These are phyloP conservation scores for Fusarium armeniacum DNA, from an alignment of 2,329 filamentous ascomycete species.

Conservation along the genomic window DNA sequence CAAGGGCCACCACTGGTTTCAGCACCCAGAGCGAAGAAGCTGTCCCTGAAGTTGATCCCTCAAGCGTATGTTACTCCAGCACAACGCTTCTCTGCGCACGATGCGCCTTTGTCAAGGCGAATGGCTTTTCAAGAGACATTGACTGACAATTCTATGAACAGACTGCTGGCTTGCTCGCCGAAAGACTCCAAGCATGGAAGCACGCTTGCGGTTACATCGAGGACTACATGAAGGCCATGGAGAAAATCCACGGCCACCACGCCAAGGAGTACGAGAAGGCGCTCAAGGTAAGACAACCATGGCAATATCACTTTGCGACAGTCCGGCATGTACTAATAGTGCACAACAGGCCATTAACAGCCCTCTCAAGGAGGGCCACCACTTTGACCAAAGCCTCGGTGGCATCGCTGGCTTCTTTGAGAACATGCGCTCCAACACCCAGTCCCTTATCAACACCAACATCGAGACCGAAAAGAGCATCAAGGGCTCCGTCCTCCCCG, in stretches of 20 bases:
- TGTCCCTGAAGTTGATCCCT: constrained; percentile 70
- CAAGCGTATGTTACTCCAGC: constrained; percentile 62
- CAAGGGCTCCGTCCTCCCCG: constrained; percentile 86
- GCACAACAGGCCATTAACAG: constrained; percentile 79
- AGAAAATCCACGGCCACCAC: constrained; percentile 87
- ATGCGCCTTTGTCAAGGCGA: neutral
- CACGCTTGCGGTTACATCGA: constrained; percentile 92
- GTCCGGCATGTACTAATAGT: constrained; percentile 15
- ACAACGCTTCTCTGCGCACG: neutral
- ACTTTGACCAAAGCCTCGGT: constrained; percentile 92
- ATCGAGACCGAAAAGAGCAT: constrained; percentile 91
- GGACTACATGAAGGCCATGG: constrained; percentile 86
- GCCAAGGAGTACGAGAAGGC: constrained; percentile 97
- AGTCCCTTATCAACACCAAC: constrained; percentile 90
- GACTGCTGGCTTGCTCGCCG: constrained; percentile 84
- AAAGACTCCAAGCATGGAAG: constrained; percentile 95
- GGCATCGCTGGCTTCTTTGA: constrained; percentile 93
- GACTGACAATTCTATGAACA: constrained; percentile 52
- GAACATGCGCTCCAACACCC: constrained; percentile 92
- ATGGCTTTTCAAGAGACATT: neutral
- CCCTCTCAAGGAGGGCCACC: constrained; percentile 88
- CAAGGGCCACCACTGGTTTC: constrained; percentile 62
- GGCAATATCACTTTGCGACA: neutral
- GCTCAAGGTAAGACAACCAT: constrained; percentile 72
- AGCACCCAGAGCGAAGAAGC: constrained; percentile 69